Evolutionary conservation across 2,329 filamentous ascomycete genomes (phyloP), one percentile per base, ranked within the genome.

Genomic region (Penicillium sclerotiorum): DNA sequence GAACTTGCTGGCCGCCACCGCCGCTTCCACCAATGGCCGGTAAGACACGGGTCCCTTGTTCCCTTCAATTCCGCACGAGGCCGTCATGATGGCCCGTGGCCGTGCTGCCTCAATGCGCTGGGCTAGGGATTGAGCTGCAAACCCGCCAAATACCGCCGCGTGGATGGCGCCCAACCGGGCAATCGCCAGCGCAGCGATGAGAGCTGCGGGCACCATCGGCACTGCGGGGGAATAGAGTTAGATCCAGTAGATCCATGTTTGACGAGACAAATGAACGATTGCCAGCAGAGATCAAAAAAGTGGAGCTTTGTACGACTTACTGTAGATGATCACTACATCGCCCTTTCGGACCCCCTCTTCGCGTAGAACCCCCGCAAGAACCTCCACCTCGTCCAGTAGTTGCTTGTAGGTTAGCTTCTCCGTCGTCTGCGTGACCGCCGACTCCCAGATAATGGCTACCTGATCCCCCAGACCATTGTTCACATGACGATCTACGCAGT

Each of bases 401-500:
- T 89, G 77, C 4, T 73, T 73, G 66, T 97, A 97, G 1, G 87
- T 93, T 61, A 86, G 84, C 46, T 79, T 83, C 70, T 86, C 80
- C 69, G 91, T 90, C 8, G 79, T 79, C 2, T 80, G 78, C 1
- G 89, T 90, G 8, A 96, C 91, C 2, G 92, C 90, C 57, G 88
- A 93, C 68, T 96, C 92, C 79, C 89, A 96, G 61, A 88, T 83
- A 50, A 97, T 88, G 18, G 92, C 93, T 0, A 86, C 79, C 42
- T 80, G 75, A 38, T 87, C 79, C 12, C 91, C 91, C 57, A 86
- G 78, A n/a, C 92, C 90, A 5, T 82, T 83, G 28, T 82, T 74
- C n/a, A 96, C 90, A 72, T 96, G 92, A 12, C 92, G 81, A 71
- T 96, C 91, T 12, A 96, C 77, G 67, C 90, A 95, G 69, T 96